These are phyloP conservation scores for Cutaneotrichosporon sp. DNA, from an alignment of 1,284 basidiomycete genomes.

Conservation along the genomic window DNA sequence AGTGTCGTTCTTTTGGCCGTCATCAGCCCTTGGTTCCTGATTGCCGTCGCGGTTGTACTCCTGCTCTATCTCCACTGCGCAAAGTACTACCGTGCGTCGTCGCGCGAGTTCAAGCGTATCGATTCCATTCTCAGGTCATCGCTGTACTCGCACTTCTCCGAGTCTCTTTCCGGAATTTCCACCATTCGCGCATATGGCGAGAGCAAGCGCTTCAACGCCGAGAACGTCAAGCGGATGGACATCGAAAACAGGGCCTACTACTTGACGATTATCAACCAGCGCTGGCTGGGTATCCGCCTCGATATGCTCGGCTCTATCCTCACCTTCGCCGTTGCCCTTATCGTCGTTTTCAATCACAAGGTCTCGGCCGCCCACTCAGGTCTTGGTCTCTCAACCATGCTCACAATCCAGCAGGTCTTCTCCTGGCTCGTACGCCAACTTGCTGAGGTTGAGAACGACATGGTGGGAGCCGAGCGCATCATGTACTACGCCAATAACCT, in stretches of 20 bases:
- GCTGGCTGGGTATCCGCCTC: conserved; percentile 83
- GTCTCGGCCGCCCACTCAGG: conserved; percentile 73
- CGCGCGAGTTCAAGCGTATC: conserved; percentile 73
- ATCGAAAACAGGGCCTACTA: conserved; percentile 87
- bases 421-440: conserved; percentile 77
- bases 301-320: conserved; percentile 75
- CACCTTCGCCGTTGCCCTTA: conserved; percentile 71
- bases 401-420: conserved; percentile 54
- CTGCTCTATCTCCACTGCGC: conserved; percentile 58
- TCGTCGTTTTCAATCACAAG: conserved; percentile 66
- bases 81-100: conserved; percentile 78
- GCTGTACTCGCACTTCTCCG: conserved; percentile 82
- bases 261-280: conserved; percentile 60
- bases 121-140: conserved; percentile 49
- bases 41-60: conserved; percentile 61
- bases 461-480: conserved; percentile 83
- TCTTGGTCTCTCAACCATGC: conserved; percentile 53
- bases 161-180: conserved; percentile 75
- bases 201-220: conserved; percentile 61
- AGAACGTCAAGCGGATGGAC: conserved; percentile 74
- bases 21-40: conserved; percentile 77
- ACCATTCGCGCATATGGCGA: conserved; percentile 84
- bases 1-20: conserved; percentile 71
- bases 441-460: conserved; percentile 83
- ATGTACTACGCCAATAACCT: conserved; percentile 62